Base-by-base conservation (phyloP, 192 early-diverging fungal genomes). In the Backusella mclennaniae region DNA sequence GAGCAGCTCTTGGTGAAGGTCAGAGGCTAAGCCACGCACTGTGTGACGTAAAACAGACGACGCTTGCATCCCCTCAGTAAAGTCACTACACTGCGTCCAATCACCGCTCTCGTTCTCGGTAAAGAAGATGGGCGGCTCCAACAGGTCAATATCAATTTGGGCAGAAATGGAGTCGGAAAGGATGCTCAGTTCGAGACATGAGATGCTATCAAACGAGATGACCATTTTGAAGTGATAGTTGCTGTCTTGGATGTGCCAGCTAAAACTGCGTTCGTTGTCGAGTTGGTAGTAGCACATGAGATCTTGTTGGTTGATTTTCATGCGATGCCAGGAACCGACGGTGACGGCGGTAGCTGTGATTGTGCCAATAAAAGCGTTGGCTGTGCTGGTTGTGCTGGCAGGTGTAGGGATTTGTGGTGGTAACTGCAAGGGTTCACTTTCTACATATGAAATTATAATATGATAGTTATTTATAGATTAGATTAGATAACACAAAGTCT, bases 61-160 rank as follows among this genome's bases (percentile, higher is more conserved):
- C 8, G 90, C 90, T 81, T 91, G 90, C 76, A 83, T 88, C 66
- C 84, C 87, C 52, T 90, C 90, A n/a, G 90, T 91, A 49, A 90
- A 91, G 81, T 91, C 90, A 74, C 87, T 88, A 68, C 90, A 90
- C 72, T 88, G 85, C 23, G 82, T 85, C 90, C 90, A 91, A 12
- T 26, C 9, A 6, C 44, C 42, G 29, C 41, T 66, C 26, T 46
- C 77, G 31, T 77, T 81, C 70, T 91, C 86, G 89, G 90, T 91
- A 77, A 78, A 91, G 78, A 90, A 91, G 56, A 82, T 80, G 21
- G 90, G 90, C 1, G 81, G 72, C 26, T 88, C 85, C 31, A 82
- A 79, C 26, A 91, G 67, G 38, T 88, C 87, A 39, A 91, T 82
- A 23, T 83, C 85, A 1, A 91, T 82, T 41, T 88, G 82, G 2